A percentile compares a stretch with the other conserved stretches of the same genome.
Conservation (phyloP, 495 filamentous ascomycete species). For the Penicillium atrosanguineum region DNA sequence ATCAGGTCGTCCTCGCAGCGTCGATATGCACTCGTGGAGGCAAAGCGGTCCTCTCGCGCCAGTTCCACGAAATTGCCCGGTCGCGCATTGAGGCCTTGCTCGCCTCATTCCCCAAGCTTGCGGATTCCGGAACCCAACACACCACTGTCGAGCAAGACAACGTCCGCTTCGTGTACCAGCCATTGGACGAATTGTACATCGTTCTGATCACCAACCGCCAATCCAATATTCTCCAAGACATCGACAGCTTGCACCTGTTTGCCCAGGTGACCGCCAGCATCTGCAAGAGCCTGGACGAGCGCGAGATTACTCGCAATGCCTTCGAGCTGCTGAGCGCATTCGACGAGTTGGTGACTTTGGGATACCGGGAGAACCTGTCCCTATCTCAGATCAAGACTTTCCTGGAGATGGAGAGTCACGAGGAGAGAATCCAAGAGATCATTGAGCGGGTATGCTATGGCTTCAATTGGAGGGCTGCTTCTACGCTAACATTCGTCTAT, state of each 20-base stretch:
- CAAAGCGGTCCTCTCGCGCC: slow-evolving; percentile 93
- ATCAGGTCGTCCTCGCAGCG: slow-evolving; percentile 92
- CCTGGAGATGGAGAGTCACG: slow-evolving; percentile 97
- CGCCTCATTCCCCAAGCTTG: slow-evolving; percentile 94
- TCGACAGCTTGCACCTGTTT: slow-evolving; percentile 95
- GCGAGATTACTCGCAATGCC: slow-evolving; percentile 89
- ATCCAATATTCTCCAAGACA: slow-evolving; percentile 98
- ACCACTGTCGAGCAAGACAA: slow-evolving; percentile 98
- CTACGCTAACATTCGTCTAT: slow-evolving; percentile 19
- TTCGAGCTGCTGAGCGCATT: slow-evolving; percentile 95
- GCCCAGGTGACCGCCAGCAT: slow-evolving; percentile 95
- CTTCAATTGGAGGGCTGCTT: not conserved
- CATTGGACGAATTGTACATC: slow-evolving; percentile 98
- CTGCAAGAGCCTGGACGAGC: slow-evolving; percentile 93
- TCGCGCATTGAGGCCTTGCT: slow-evolving; percentile 94
- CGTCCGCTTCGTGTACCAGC: slow-evolving; percentile 98
- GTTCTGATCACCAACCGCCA: slow-evolving; percentile 99
- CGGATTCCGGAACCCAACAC: slow-evolving; percentile 91
- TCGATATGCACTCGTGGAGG: slow-evolving; percentile 98
- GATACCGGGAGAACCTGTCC: slow-evolving; percentile 93
- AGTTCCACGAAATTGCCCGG: slow-evolving; percentile 94
- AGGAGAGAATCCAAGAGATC: slow-evolving; percentile 97
- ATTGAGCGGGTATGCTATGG: slow-evolving; percentile 71
- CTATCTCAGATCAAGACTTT: slow-evolving; percentile 97
- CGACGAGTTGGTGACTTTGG: slow-evolving; percentile 91